Percentiles rank a stretch among this genome's conserved stretches.
These are phyloP conservation scores for Oidiodendron maius DNA, from an alignment of 495 filamentous ascomycete genomes.

Conservation along the genomic window DNA sequence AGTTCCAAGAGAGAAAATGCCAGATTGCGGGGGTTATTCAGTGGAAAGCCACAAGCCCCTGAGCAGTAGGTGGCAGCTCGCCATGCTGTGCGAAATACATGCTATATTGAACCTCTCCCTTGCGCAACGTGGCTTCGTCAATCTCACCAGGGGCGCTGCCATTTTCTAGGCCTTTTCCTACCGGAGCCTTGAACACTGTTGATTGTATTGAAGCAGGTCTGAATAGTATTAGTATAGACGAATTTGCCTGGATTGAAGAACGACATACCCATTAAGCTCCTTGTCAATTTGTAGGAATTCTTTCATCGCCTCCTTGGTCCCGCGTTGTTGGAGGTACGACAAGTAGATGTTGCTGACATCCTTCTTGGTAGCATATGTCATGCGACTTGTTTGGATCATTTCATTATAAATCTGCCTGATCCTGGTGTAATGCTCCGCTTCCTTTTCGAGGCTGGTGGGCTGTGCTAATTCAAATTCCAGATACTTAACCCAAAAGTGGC, in stretches of 20 bases:
- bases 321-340: slow-evolving; percentile 77
- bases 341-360: slow-evolving; percentile 78
- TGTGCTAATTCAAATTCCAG: slow-evolving; percentile 87
- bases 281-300: slow-evolving; percentile 80
- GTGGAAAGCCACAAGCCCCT: slow-evolving; percentile 17
- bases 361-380: slow-evolving; percentile 61
- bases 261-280: slow-evolving; percentile 73
- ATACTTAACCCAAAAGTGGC: slow-evolving; percentile 89
- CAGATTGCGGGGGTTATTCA: background rate
- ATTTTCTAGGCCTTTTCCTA: slow-evolving; percentile 47
- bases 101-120: slow-evolving; percentile 58
- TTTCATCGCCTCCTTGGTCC: slow-evolving; percentile 76
- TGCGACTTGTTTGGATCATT: slow-evolving; percentile 66
- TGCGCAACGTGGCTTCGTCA: slow-evolving; percentile 55
- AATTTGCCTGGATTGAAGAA: background rate
- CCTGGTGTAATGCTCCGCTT: slow-evolving; percentile 59
- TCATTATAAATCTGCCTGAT: slow-evolving; percentile 79
- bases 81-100: slow-evolving; percentile 59
- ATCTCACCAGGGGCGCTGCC: slow-evolving; percentile 51
- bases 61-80: slow-evolving; percentile 29
- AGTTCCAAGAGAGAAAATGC: background rate
- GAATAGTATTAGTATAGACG: slow-evolving; percentile 22
- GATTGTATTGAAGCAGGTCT: slow-evolving; percentile 45
- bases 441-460: slow-evolving; percentile 61
- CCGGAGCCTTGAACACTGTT: slow-evolving; percentile 14